Conservation (phyloP, 2,329 filamentous ascomycete species). For the Exophiala calicioides region DNA sequence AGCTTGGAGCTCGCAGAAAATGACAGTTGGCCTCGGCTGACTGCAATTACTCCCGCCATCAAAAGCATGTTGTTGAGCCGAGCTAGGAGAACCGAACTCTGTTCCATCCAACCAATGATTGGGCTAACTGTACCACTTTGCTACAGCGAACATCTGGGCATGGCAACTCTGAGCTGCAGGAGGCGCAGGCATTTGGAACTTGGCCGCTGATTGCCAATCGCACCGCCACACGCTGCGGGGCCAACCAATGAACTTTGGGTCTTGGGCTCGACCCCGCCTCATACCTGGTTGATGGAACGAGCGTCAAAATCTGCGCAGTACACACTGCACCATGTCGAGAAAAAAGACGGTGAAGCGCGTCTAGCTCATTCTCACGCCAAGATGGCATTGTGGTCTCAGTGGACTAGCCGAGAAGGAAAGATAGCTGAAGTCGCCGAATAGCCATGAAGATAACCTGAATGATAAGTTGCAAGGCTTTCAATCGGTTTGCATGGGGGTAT, state of each 20-base stretch:
- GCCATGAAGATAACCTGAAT: background rate
- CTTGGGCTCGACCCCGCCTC: background rate
- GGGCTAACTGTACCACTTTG: too few relatives aligned
- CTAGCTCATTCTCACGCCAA: constrained; percentile 5
- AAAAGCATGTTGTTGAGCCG: too few relatives aligned
- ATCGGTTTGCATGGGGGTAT: constrained; percentile 28
- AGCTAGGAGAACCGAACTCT: too few relatives aligned
- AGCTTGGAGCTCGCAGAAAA: too few relatives aligned
- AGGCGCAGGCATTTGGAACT: background rate
- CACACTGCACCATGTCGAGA: background rate
- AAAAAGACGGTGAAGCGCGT: constrained; percentile 9
- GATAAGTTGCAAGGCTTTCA: constrained; percentile 10
- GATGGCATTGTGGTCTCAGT: background rate
- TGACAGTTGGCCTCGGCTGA: too few relatives aligned
- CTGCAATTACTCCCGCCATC: too few relatives aligned
- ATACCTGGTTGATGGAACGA: constrained; percentile 6
- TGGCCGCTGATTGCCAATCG: constrained; percentile 3
- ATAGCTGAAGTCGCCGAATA: background rate
- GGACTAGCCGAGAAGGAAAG: constrained; percentile 1
- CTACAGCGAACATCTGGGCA: background rate
- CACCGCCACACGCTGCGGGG: constrained; percentile 15
- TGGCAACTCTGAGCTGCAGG: background rate
- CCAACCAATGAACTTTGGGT: constrained; percentile 1
- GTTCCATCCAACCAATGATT: too few relatives aligned
- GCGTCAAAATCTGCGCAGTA: background rate